Evolutionary conservation across 805 yeast genomes (phyloP).

Genomic region (Sungouiella thailandica): DNA sequence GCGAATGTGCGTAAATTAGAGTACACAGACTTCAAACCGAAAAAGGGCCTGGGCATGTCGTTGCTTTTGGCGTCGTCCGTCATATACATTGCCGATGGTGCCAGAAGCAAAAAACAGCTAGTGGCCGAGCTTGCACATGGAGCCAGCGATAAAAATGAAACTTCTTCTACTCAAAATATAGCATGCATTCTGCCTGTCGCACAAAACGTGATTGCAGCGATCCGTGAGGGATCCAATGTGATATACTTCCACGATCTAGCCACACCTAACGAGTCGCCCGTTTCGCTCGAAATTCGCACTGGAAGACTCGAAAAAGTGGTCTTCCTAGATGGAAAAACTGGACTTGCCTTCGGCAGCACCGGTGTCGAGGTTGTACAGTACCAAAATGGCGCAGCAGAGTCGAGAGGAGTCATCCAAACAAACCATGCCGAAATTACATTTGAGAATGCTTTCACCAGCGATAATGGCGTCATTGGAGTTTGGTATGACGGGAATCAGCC

Average conservation of each 20-base stretch:
- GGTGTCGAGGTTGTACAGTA: conserved; percentile 27
- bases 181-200: conserved; percentile 2
- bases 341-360: conserved; percentile 23
- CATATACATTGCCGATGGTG: conserved; percentile 25
- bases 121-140: conserved; percentile 27
- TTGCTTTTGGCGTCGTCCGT: conserved; percentile 23
- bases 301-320: neutral
- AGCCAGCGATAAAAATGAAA: conserved; percentile 18
- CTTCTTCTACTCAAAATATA: neutral
- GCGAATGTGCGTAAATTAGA: conserved; percentile 16
- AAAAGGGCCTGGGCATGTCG: conserved; percentile 10
- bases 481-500: conserved; percentile 32
- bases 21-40: conserved; percentile 16
- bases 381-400: conserved; percentile 8
- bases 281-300: neutral
- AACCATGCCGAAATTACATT: conserved; percentile 12
- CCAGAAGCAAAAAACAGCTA: conserved; percentile 19
- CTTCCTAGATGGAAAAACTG: neutral
- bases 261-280: conserved; percentile 57
- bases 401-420: conserved; percentile 15
- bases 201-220: neutral
- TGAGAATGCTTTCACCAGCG: conserved; percentile 22
- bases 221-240: conserved; percentile 83
- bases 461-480: conserved; percentile 34
- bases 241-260: conserved; percentile 99